Conservation (phyloP, 331 rosid species). For the Dryas integrifolia region DNA sequence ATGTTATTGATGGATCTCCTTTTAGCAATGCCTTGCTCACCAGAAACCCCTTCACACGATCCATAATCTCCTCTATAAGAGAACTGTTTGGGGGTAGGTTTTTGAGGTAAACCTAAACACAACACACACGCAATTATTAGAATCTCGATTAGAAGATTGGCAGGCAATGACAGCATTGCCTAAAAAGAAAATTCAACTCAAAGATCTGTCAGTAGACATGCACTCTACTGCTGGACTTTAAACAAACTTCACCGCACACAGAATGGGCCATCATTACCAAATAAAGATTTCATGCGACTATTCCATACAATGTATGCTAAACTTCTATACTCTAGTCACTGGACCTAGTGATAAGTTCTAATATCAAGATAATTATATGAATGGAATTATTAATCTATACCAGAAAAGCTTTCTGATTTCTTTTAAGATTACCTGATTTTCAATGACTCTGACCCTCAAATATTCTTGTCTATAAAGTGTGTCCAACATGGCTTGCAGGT, state of each 20-base stretch:
- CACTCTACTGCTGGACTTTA: neutral
- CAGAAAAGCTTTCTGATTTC: constrained; percentile 18
- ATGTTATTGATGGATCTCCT: constrained; percentile 59
- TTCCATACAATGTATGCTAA: neutral
- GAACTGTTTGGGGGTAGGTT: constrained; percentile 85
- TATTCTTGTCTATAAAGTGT: constrained; percentile 83
- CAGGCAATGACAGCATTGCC: constrained; percentile 5
- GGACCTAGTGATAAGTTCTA: neutral
- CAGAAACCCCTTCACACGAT: constrained; percentile 76
- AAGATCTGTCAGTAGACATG: neutral
- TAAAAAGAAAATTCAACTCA: neutral
- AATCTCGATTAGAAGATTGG: neutral
- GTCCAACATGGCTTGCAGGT: constrained; percentile 98
- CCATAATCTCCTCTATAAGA: constrained; percentile 72
- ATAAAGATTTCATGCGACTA: neutral
- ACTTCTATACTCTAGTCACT: neutral
- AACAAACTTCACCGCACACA: neutral
- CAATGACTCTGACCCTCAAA: constrained; percentile 82
- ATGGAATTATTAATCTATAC: neutral
- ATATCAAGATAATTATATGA: neutral
- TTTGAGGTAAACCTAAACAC: constrained; percentile 72
- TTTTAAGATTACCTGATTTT: constrained; percentile 60
- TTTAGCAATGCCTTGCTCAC: constrained; percentile 74
- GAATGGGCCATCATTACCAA: neutral
- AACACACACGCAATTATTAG: constrained; percentile 23